Evolutionary conservation across 75 land plant species (phyloP).

Genomic region (Adiantum capillusveneris): DNA sequence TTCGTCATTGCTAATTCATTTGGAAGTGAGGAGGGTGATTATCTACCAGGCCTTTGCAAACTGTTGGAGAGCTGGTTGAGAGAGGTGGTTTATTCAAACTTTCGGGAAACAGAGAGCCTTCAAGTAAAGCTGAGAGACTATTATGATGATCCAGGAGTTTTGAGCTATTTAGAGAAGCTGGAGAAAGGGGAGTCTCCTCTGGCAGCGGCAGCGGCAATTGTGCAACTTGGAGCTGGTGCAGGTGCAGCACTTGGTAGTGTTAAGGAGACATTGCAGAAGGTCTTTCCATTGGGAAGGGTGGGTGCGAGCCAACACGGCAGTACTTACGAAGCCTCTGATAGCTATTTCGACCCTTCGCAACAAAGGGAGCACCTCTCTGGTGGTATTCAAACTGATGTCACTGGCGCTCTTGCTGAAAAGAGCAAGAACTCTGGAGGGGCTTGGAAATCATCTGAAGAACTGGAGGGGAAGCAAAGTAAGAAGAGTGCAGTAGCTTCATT

Average conservation of each 20-base stretch:
- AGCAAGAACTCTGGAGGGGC: not conserved
- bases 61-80: constrained; percentile 80
- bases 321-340: not conserved
- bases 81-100: constrained; percentile 81
- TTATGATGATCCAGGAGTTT: constrained; percentile 80
- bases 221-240: constrained; percentile 70
- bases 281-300: constrained; percentile 47
- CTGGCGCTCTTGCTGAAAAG: not conserved
- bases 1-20: constrained; percentile 63
- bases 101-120: constrained; percentile 64
- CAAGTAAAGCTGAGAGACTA: constrained; percentile 68
- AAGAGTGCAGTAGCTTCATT: not conserved
- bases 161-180: constrained; percentile 64
- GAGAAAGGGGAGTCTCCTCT: constrained; percentile 61
- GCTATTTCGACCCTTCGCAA: not conserved
- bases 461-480: not conserved
- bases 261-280: constrained; percentile 65
- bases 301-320: constrained; percentile 7
- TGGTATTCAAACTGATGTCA: not conserved
- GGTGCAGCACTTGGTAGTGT: constrained; percentile 72
- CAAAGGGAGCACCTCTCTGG: not conserved
- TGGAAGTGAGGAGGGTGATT: constrained; percentile 50
- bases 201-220: constrained; percentile 90
- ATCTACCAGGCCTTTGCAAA: constrained; percentile 80
- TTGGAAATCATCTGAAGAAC: not conserved